Evolutionary conservation across 2,329 filamentous ascomycete species (phyloP).

Genomic region (Ascosphaera apis): DNA sequence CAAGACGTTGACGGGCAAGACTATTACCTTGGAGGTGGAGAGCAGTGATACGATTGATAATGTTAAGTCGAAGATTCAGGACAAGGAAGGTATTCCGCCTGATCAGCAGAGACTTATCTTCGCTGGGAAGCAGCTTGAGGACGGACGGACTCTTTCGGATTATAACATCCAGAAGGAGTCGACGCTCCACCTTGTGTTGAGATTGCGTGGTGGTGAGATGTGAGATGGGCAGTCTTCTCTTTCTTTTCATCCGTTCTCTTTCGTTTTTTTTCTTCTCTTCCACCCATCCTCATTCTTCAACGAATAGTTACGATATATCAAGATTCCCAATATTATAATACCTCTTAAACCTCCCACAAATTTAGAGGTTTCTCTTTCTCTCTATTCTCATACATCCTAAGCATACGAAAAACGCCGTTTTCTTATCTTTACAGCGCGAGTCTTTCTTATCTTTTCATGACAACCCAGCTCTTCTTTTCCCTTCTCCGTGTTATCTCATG

Average conservation of each 20-base stretch:
- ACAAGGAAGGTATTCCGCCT: conserved; percentile 57
- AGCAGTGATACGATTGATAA: conserved; percentile 48
- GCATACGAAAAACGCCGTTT: too few species aligned
- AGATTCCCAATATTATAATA: not conserved
- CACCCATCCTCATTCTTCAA: conserved; percentile 6
- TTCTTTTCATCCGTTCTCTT: conserved; percentile 6
- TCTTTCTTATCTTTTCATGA: too few species aligned
- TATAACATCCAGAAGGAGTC: conserved; percentile 39
- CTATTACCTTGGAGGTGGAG: conserved; percentile 45
- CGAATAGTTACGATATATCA: not conserved
- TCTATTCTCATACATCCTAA: not conserved
- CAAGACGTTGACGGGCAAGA: conserved; percentile 58
- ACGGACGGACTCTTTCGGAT: conserved; percentile 27
- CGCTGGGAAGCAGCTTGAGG: conserved; percentile 40
- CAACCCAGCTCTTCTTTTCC: too few species aligned
- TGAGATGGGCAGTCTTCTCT: conserved; percentile 2
- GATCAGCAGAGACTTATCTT: conserved; percentile 51
- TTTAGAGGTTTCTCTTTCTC: not conserved
- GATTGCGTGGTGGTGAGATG: conserved; percentile 29
- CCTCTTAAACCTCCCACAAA: not conserved
- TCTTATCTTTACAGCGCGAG: too few species aligned
- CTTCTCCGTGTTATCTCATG: too few species aligned
- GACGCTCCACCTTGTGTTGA: conserved; percentile 39
- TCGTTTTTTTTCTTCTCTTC: conserved; percentile 9
- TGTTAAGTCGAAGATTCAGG: conserved; percentile 51